Evolutionary conservation across 2,329 filamentous ascomycete genomes (phyloP).

Genomic region (Exophiala viscosa): DNA sequence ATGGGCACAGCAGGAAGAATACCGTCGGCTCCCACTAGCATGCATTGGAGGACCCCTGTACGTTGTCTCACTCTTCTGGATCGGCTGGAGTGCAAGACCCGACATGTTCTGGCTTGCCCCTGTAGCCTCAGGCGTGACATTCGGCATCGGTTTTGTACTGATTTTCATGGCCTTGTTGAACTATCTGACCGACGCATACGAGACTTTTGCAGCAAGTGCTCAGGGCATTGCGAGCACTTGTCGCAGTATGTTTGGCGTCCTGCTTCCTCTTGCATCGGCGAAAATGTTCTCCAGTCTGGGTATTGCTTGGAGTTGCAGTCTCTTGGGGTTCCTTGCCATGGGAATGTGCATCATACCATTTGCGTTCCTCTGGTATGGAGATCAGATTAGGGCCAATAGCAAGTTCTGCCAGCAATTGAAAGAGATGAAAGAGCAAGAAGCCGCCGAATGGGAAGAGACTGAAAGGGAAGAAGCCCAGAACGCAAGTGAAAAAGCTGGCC

Average conservation of each 20-base stretch:
- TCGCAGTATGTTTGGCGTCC: slow-evolving; percentile 50
- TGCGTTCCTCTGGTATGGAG: slow-evolving; percentile 40
- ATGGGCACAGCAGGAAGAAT: slow-evolving; percentile 58
- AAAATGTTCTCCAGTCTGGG: slow-evolving; percentile 39
- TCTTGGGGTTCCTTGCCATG: slow-evolving; percentile 40
- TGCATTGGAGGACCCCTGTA: slow-evolving; percentile 64
- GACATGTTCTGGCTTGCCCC: slow-evolving; percentile 43
- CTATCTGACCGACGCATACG: slow-evolving; percentile 66
- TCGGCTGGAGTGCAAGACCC: slow-evolving; percentile 35
- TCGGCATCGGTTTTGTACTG: slow-evolving; percentile 58
- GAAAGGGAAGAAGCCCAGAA: slow-evolving; percentile 8
- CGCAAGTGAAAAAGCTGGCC: background rate
- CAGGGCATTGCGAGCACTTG: slow-evolving; percentile 51
- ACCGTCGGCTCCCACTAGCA: slow-evolving; percentile 66
- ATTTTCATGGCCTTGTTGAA: slow-evolving; percentile 64
- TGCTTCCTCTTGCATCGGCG: slow-evolving; percentile 52
- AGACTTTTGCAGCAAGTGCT: slow-evolving; percentile 59
- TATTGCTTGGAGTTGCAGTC: slow-evolving; percentile 40
- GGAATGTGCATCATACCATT: slow-evolving; percentile 41
- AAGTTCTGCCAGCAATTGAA: slow-evolving; percentile 42
- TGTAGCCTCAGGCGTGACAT: slow-evolving; percentile 58
- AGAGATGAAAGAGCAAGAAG: slow-evolving; percentile 34
- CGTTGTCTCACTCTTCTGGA: slow-evolving; percentile 53
- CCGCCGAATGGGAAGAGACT: slow-evolving; percentile 21
- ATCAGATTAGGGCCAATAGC: slow-evolving; percentile 39